A percentile compares a stretch with the other conserved stretches of the same genome.
phyloP scores from a whole-genome alignment of 495 filamentous ascomycete species.

The Talaromyces wortmannii region DNA sequence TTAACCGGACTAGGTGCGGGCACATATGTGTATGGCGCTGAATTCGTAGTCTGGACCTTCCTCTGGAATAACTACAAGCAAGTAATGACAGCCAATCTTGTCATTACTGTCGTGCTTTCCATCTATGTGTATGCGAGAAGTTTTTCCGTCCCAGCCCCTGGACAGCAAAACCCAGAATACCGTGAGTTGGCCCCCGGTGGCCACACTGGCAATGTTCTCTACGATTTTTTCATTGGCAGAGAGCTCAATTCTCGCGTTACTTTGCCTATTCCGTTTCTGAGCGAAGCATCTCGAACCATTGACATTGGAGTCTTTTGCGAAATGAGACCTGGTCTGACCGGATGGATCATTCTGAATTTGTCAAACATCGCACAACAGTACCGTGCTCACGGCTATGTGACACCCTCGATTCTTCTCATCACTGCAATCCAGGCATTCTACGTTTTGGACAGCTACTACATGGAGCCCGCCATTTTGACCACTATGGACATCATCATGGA shows the following conservation, averaged over 20 bases:
- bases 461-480: slow-evolving; percentile 87
- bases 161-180: slow-evolving; percentile 50
- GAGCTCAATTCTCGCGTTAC: slow-evolving; percentile 89
- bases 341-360: slow-evolving; percentile 83
- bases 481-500: slow-evolving; percentile 95
- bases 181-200: slow-evolving; percentile 79
- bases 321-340: slow-evolving; percentile 82
- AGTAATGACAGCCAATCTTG: slow-evolving; percentile 73
- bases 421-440: slow-evolving; percentile 76
- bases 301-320: slow-evolving; percentile 92
- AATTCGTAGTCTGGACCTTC: slow-evolving; percentile 87
- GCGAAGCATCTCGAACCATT: slow-evolving; percentile 47
- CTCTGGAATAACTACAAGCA: slow-evolving; percentile 86
- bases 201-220: slow-evolving; percentile 76
- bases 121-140: slow-evolving; percentile 72
- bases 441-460: slow-evolving; percentile 78
- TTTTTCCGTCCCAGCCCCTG: slow-evolving; percentile 66
- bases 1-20: slow-evolving; percentile 61
- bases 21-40: slow-evolving; percentile 67
- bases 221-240: slow-evolving; percentile 96
- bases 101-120: slow-evolving; percentile 63
- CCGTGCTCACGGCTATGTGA: slow-evolving; percentile 70
- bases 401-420: slow-evolving; percentile 81
- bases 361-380: slow-evolving; percentile 87
- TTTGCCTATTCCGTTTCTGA: slow-evolving; percentile 63